Evolutionary conservation across 1,284 basidiomycete genomes (phyloP), one percentile per base, ranked within the genome.

Genomic region (Meripilus lineatus): DNA sequence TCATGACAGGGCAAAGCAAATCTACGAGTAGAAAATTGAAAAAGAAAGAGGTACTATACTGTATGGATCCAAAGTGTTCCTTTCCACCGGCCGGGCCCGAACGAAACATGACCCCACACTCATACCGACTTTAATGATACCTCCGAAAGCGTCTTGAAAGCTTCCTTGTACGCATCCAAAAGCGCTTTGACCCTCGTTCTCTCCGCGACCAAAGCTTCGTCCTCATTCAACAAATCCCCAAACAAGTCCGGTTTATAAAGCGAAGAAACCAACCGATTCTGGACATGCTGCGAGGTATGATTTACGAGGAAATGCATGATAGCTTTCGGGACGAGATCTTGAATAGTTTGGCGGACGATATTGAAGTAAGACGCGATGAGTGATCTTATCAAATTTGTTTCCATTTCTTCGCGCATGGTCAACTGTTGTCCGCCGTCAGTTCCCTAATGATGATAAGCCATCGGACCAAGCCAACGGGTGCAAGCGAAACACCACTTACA

Each of bases 241-340:
- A 99, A 99, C 46, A 98, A 66, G 13, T 93, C 89, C 0, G 92
- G 93, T 68, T 93, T 97, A 75, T 99, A 99, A 52, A 99, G 65
- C 42, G 84, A 74, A 21, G 92, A 81, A 22, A 99, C 96, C 24
- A 99, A 75, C 18, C 95, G 79, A 64, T 97, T 96, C 70, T 99
- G 96, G 28, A 99, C 92, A 21, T 91, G 87, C 60, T 97, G 90
- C 38, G 91, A 85, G n/a, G 93, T 93, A 62, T 92, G 81, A 69
- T 97, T 99, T 61, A 99, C 95, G 52, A 97, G 76, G 58, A 94
- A 79, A 68, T 93, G 92, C 90, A 94, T 94, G 69, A 93, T 85
- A 15, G 93, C 90, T 69, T 99, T 99, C 28, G 96, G 96, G 15
- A 99, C 82, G 49, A 98, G 77, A 64, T 99, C 96, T 60, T 98